These are phyloP conservation scores for Fusarium buxicola DNA, from an alignment of 2,329 filamentous ascomycete genomes.

Conservation along the genomic window DNA sequence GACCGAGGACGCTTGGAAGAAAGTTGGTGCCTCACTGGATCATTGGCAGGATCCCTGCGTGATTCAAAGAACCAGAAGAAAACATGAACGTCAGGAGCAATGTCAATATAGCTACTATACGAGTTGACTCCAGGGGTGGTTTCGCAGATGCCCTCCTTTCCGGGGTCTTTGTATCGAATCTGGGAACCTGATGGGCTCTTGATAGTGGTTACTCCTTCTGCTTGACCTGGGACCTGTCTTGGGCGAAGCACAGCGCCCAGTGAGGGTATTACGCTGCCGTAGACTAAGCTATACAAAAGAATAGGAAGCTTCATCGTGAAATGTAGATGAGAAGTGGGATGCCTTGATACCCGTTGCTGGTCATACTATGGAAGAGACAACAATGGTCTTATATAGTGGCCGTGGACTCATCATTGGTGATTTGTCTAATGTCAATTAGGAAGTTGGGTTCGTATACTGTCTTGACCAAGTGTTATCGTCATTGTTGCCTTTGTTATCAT, in stretches of 20 bases:
- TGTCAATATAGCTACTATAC: constrained; percentile 62
- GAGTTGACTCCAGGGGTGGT: constrained; percentile 29
- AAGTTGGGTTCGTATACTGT: background rate
- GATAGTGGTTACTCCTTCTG: constrained; percentile 16
- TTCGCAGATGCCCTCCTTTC: constrained; percentile 65
- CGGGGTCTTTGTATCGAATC: constrained; percentile 28
- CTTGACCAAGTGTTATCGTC: background rate
- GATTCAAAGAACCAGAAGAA: constrained; percentile 47
- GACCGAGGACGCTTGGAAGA: too few species aligned
- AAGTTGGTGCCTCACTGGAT: constrained; percentile 1
- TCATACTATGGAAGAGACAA: background rate
- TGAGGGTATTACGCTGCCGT: background rate
- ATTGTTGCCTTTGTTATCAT: background rate
- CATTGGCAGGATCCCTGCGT: constrained; percentile 32
- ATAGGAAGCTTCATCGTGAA: background rate
- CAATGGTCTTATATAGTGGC: background rate
- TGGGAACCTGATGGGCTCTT: constrained; percentile 7
- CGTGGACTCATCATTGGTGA: background rate
- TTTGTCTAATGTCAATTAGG: background rate
- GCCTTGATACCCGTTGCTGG: background rate
- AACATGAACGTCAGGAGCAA: constrained; percentile 16
- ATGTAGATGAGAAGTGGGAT: background rate
- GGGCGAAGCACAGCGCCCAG: constrained; percentile 3
- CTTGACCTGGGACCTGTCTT: constrained; percentile 6
- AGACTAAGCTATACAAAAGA: background rate